Percentiles rank a stretch among this genome's conserved stretches.
Evolutionary conservation across 768 basidiomycete genomes (phyloP).

Genomic region (Stropharia rugosoannulata): DNA sequence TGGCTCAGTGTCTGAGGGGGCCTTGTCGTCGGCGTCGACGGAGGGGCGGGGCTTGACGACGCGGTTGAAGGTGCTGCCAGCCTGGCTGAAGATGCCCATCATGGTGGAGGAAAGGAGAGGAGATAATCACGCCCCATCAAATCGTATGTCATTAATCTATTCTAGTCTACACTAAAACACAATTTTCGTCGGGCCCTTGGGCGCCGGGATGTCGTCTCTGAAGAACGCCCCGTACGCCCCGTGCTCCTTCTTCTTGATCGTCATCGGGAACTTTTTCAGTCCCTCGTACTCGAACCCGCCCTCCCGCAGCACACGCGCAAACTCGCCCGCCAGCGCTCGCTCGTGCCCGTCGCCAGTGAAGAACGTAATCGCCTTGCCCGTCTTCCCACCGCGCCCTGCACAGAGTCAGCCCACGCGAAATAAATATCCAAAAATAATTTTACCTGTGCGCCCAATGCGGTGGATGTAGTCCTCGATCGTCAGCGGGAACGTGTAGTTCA

Average conservation of each 20-base stretch:
- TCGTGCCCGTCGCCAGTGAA: conserved; percentile 93
- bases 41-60: conserved; percentile 64
- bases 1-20: conserved; percentile 80
- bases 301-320: conserved; percentile 88
- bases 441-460: conserved; percentile 87
- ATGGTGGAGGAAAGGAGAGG: conserved; percentile 36
- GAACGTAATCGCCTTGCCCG: conserved; percentile 92
- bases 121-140: conserved; percentile 4
- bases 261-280: conserved; percentile 89
- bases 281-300: conserved; percentile 78
- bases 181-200: conserved; percentile 73
- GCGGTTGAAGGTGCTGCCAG: conserved; percentile 55
- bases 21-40: conserved; percentile 62
- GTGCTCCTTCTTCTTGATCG: conserved; percentile 96
- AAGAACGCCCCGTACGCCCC: conserved; percentile 88
- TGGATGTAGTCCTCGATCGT: conserved; percentile 94
- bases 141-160: background rate
- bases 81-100: conserved; percentile 80
- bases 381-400: conserved; percentile 84
- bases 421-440: conserved; percentile 17
- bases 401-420: conserved; percentile 5
- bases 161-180: conserved; percentile 47
- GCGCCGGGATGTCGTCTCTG: conserved; percentile 61
- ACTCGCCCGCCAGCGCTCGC: conserved; percentile 84
- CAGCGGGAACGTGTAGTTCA: conserved; percentile 98